Conservation (phyloP, 768 basidiomycete genomes). For the Pleurotus tuber-regium region DNA sequence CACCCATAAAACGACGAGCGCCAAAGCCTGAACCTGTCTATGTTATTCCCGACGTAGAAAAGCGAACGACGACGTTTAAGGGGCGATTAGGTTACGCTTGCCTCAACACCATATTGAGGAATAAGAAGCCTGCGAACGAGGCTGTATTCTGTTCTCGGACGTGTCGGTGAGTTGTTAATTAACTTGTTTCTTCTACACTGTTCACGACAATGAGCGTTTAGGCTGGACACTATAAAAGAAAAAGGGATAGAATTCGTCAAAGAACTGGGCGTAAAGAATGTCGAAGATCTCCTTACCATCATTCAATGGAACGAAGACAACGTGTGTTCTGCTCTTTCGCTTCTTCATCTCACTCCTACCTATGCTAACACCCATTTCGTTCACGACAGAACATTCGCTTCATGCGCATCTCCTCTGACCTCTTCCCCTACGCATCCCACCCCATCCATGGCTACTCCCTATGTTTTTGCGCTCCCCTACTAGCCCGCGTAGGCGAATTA, state of each 20-base stretch:
- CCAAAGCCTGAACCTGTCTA: conserved; percentile 52
- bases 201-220: conserved; percentile 23
- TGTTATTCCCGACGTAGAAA: conserved; percentile 69
- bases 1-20: conserved; percentile 22
- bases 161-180: conserved; percentile 41
- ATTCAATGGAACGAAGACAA: conserved; percentile 93
- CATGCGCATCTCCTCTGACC: conserved; percentile 84
- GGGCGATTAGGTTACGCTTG: conserved; percentile 79
- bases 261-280: conserved; percentile 74
- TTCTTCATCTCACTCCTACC: too few relatives aligned
- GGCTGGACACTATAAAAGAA: conserved; percentile 76
- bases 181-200: not conserved
- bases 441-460: conserved; percentile 77
- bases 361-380: too few relatives aligned
- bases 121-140: conserved; percentile 58
- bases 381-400: conserved; percentile 83
- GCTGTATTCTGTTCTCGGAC: conserved; percentile 76
- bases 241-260: conserved; percentile 83
- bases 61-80: conserved; percentile 64
- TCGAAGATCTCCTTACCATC: conserved; percentile 65
- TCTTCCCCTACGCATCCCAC: conserved; percentile 94
- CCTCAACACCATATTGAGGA: conserved; percentile 79
- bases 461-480: conserved; percentile 60
- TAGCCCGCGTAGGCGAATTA: conserved; percentile 58
- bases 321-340: conserved; percentile 28